A percentile compares a stretch with the other conserved stretches of the same genome.
These are phyloP conservation scores for Paraphoma chrysanthemicola DNA, from an alignment of 2,329 filamentous ascomycete species.

Conservation along the genomic window DNA sequence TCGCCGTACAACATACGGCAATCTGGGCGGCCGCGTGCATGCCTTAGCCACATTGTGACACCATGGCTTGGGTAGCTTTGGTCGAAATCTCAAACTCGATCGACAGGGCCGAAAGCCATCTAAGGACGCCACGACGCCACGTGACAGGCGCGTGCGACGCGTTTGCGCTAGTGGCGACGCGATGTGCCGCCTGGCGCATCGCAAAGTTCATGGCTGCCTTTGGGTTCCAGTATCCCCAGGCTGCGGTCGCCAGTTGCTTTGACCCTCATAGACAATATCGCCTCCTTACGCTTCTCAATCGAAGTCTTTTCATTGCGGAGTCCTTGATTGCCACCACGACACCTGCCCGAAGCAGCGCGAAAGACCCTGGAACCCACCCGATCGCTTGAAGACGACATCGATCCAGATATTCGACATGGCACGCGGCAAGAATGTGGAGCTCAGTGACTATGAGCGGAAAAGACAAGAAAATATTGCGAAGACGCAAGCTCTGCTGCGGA, in stretches of 20 bases:
- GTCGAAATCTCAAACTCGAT: neutral
- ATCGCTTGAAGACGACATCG: neutral
- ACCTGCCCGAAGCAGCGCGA: neutral
- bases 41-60: neutral
- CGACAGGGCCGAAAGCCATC: neutral
- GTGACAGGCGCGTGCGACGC: conserved; percentile 21
- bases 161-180: conserved; percentile 22
- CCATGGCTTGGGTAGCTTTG: neutral
- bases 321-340: neutral
- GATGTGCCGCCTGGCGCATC: neutral
- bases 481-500: conserved; percentile 81
- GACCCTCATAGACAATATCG: too few species aligned
- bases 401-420: conserved; percentile 32
- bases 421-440: conserved; percentile 55
- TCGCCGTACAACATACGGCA: neutral
- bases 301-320: neutral
- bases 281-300: conserved; percentile 1
- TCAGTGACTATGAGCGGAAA: conserved; percentile 87
- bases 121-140: conserved; percentile 4
- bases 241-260: too few species aligned
- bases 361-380: neutral
- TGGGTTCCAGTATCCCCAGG: neutral
- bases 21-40: neutral
- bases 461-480: conserved; percentile 85
- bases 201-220: neutral